Evolutionary conservation across 2,329 filamentous ascomycete genomes (phyloP).

Genomic region (Penicillium sp.): DNA sequence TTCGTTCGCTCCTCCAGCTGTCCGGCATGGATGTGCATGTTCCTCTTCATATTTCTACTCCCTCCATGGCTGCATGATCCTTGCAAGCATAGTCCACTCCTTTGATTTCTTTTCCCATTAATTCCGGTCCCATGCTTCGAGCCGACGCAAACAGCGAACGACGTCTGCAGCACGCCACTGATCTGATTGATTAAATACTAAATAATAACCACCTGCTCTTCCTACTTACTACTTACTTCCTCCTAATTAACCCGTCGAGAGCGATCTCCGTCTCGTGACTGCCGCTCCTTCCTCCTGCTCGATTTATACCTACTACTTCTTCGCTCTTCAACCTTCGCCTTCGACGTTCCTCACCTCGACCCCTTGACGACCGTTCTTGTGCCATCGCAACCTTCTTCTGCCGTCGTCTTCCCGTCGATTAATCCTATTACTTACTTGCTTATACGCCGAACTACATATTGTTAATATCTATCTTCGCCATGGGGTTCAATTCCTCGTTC

Average conservation of each 20-base stretch:
- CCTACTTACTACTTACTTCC: neutral
- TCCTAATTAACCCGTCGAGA: neutral
- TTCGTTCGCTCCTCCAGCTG: no score
- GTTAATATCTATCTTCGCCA: slow-evolving; percentile 15
- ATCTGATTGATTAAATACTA: neutral
- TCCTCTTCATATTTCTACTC: neutral
- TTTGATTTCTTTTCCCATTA: neutral
- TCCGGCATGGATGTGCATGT: neutral
- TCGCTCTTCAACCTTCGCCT: neutral
- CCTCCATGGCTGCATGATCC: neutral
- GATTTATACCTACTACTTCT: neutral
- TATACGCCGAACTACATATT: neutral
- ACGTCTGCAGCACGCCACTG: neutral
- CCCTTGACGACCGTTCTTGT: neutral
- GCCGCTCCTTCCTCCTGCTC: slow-evolving; percentile 5
- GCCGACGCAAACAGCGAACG: neutral
- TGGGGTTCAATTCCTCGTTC: slow-evolving; percentile 34
- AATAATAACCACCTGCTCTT: neutral
- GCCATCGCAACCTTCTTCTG: neutral
- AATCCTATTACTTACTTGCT: neutral
- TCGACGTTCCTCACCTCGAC: no score
- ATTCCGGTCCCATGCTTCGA: neutral
- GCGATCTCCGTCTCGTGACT: neutral
- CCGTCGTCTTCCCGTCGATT: neutral
- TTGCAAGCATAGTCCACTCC: neutral